Conservation (phyloP, 192 early-diverging fungal species). For the Pecoramyces ruminantium region DNA sequence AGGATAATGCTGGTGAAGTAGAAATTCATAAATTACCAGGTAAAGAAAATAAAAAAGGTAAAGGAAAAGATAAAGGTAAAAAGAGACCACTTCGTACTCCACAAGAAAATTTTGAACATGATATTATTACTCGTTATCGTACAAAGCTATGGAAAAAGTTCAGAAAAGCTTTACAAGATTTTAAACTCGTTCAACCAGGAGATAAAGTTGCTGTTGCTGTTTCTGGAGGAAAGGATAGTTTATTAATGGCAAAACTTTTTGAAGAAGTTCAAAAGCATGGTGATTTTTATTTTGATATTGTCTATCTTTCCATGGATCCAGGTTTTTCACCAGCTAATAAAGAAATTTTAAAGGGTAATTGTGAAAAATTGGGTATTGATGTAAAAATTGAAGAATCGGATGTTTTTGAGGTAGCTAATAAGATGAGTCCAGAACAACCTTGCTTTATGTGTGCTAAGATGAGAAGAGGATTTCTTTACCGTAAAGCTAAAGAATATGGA, state of each 20-base stretch:
- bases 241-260: neutral
- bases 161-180: neutral
- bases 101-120: neutral
- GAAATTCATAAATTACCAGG: no score
- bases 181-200: neutral
- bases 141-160: neutral
- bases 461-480: neutral
- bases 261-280: neutral
- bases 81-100: neutral
- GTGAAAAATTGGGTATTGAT: neutral
- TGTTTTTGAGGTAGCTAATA: neutral
- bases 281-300: neutral
- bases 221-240: neutral
- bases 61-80: neutral
- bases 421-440: neutral
- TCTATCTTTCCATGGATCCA: neutral
- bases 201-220: neutral
- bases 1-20: no score
- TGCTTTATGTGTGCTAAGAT: neutral
- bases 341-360: neutral
- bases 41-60: no score
- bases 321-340: neutral
- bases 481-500: neutral
- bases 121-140: neutral
- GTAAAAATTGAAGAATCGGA: neutral